Evolutionary conservation across 169 alveolate species (phyloP).

Genomic region (Theileria parva): DNA sequence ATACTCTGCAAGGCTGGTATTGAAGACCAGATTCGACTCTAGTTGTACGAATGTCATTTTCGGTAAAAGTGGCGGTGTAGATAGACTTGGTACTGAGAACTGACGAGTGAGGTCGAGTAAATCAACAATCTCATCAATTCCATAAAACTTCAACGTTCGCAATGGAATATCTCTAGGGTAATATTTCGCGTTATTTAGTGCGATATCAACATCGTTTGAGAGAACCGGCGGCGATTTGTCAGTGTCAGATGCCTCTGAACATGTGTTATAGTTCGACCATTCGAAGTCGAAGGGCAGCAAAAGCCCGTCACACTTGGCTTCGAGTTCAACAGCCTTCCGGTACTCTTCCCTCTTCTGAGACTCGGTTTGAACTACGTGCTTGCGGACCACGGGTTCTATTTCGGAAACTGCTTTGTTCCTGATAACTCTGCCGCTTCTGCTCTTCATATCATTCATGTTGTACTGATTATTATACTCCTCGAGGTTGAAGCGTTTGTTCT

Average conservation of each 20-base stretch:
- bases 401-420: constrained; percentile 23
- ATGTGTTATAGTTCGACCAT: constrained; percentile 53
- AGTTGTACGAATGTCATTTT: constrained; percentile 36
- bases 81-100: constrained; percentile 36
- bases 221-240: constrained; percentile 16
- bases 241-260: constrained; percentile 43
- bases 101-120: constrained; percentile 32
- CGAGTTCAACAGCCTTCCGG: constrained; percentile 28
- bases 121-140: constrained; percentile 53
- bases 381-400: constrained; percentile 14
- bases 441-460: constrained; percentile 30
- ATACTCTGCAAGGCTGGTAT: constrained; percentile 38
- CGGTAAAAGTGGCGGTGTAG: constrained; percentile 38
- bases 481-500: neutral
- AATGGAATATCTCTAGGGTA: constrained; percentile 57
- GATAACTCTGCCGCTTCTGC: constrained; percentile 58
- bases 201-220: constrained; percentile 39
- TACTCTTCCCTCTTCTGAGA: constrained; percentile 18
- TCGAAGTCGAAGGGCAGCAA: constrained; percentile 59
- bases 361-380: constrained; percentile 17
- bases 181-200: constrained; percentile 42
- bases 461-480: constrained; percentile 25
- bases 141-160: constrained; percentile 45
- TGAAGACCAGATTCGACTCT: constrained; percentile 24
- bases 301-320: constrained; percentile 43